Percentiles rank a stretch among this genome's conserved stretches.
phyloP scores from a whole-genome alignment of 441 rosid genomes.

The Melastoma candidum region DNA sequence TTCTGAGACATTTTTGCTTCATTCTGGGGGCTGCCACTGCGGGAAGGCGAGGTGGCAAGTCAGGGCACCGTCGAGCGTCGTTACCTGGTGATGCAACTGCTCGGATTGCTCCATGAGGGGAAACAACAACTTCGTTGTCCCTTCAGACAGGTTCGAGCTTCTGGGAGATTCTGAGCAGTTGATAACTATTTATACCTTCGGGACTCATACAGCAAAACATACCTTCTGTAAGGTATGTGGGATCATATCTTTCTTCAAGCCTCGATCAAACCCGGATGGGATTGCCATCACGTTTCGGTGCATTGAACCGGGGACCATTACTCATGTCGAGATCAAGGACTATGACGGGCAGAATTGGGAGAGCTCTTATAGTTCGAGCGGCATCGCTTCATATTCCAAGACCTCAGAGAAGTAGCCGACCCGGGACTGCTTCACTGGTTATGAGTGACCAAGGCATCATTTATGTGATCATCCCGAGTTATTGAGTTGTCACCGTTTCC shows the following conservation, averaged over 20 bases:
- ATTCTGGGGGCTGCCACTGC: slow-evolving; percentile 77
- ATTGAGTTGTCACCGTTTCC: too few relatives aligned
- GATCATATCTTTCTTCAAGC: slow-evolving; percentile 58
- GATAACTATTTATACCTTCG: slow-evolving; percentile 67
- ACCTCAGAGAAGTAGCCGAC: too few relatives aligned
- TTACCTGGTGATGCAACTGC: slow-evolving; percentile 72
- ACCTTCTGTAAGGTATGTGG: slow-evolving; percentile 82
- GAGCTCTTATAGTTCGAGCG: slow-evolving; percentile 22
- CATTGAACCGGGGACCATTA: slow-evolving; percentile 51
- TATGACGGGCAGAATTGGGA: slow-evolving; percentile 72
- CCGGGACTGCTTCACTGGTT: too few relatives aligned
- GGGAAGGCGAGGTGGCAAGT: slow-evolving; percentile 62
- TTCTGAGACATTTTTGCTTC: slow-evolving; percentile 23
- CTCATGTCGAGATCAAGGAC: slow-evolving; percentile 45
- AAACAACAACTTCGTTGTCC: slow-evolving; percentile 50
- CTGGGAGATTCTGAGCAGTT: slow-evolving; percentile 47
- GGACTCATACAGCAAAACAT: slow-evolving; percentile 73
- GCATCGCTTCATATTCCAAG: slow-evolving; percentile 46
- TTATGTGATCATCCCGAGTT: too few relatives aligned
- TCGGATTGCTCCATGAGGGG: slow-evolving; percentile 73
- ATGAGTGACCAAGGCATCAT: too few relatives aligned
- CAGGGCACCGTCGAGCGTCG: slow-evolving; percentile 36
- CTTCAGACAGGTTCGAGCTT: slow-evolving; percentile 46
- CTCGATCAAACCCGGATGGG: slow-evolving; percentile 74
- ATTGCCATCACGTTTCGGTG: slow-evolving; percentile 48